Evolutionary conservation across 1,139 yeast species (phyloP), one percentile per base, ranked within the genome.

Genomic region (Taphrina communis): DNA sequence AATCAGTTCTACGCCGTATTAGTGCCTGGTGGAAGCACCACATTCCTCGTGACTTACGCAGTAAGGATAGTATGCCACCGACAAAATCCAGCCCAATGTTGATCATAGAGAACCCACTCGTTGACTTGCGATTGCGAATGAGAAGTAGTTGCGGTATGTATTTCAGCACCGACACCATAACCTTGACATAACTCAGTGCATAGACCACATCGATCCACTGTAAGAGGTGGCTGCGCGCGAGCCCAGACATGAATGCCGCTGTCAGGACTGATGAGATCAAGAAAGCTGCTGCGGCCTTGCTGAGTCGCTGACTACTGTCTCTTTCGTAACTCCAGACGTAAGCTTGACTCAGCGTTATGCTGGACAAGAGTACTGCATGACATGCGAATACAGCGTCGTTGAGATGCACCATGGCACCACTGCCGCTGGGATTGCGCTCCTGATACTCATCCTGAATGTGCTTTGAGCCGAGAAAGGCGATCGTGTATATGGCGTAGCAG

Each of bases 331-430:
- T 58, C 39, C 21, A 51, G 11, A 50, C 25, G 25, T 65, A 57
- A 39, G 68, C 63, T 48, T 65, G 68, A 58, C 56, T 50, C 35
- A 65, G 44, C 12, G 68, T 65, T n/a, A 65, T 11, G 44, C 42
- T 38, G n/a, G 63, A 57, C 17, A 65, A 12, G 6, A 51, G 51
- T 12, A 57, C 56, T 9, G 68, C 68, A 51, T 65, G 68, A 19
- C 58, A 17, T 19, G 68, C 68, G 25, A 65, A 65, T 19, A 65
- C 68, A 21, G 63, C 63, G 35, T 65, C 68, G 25, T 65, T 65
- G 52, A 57, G 19, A 51, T 61, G 68, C n/a, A 65, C 58, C 41
- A 53, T 44, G 35, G 63, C 46, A n/a, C 58, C 57, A n/a, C 58
- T 38, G 4, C 48, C 39, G 12, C 36, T 41, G 14, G 57, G 58